These are phyloP conservation scores for Mesotaenium endlicherianum DNA, from an alignment of 139 green algal species.

Conservation along the genomic window DNA sequence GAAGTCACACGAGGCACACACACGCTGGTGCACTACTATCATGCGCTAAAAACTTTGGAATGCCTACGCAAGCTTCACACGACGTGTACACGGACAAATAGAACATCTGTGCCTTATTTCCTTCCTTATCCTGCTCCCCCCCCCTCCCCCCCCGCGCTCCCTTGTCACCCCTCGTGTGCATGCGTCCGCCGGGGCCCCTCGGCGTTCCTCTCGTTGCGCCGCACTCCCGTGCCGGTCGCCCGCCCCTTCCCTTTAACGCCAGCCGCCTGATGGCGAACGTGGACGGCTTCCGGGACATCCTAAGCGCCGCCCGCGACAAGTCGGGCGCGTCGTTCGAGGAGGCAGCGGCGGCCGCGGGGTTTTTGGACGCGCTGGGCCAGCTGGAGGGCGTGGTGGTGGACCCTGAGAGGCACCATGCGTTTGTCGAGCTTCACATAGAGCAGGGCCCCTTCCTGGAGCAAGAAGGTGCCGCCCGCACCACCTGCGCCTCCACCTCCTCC, in stretches of 20 bases:
- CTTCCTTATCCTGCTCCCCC: background rate
- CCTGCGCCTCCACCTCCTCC: background rate
- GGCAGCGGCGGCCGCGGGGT: slow-evolving; percentile 67
- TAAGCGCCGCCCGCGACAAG: slow-evolving; percentile 66
- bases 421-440: slow-evolving; percentile 98
- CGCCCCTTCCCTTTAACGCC: slow-evolving; percentile 3
- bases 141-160: background rate
- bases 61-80: too few species aligned
- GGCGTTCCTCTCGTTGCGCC: background rate
- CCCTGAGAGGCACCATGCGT: slow-evolving; percentile 58
- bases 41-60: too few species aligned
- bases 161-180: background rate
- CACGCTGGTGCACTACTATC: too few species aligned
- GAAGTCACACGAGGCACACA: too few species aligned
- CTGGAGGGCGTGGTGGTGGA: slow-evolving; percentile 45
- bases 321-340: slow-evolving; percentile 79
- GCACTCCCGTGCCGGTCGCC: background rate
- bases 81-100: too few species aligned
- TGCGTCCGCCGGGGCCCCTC: background rate
- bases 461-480: slow-evolving; percentile 15
- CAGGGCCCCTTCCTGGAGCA: slow-evolving; percentile 84
- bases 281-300: slow-evolving; percentile 27
- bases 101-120: background rate
- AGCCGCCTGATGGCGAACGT: slow-evolving; percentile 73
- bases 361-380: slow-evolving; percentile 47